Base-by-base conservation (phyloP, 2,329 filamentous ascomycete genomes). In the Trichoderma arundinaceum region DNA sequence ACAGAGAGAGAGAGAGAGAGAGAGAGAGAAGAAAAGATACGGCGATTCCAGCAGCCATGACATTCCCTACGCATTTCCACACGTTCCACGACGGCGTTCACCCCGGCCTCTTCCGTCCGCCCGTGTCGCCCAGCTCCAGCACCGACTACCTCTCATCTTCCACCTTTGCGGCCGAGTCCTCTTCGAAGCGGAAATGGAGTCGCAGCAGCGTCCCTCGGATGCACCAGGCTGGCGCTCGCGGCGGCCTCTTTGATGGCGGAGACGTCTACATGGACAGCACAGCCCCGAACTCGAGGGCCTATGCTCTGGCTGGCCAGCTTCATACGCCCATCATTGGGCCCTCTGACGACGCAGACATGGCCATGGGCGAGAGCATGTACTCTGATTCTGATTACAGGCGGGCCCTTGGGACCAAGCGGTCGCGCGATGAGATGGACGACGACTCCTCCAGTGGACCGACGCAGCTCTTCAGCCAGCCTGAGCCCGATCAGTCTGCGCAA, bases 351-450 rank as follows among this genome's bases (percentile, higher is more conserved):
- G 70, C 73, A 56, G 76, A 75, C 13, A 70, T 74, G 28, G 59
- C 49, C 48, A 75, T 86, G 64, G 83, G 82, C 17, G 83, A 86
- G 62, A 86, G 84, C 73, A 76, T 83, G 66, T 86, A 85, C 71
- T 87, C 84, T 13, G 85, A 88, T 67, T 75, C 83, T 19, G 82
- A 86, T 70, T 87, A 86, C 71, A 78, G 85, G 52, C 80, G 80
- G 56, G 81, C 79, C 0, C 77, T 87, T 1, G 84, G 84, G 0
- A 81, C 84, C 0, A 83, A 82, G 68, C 75, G 78, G 43, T 67
- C 73, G 1, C 75, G 76, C 44, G 59, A 77, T 7, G 79, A 80
- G 7, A 49, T 74, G 17, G 79, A 82, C 5, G 69, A 74, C 7
- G 73, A 75, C 13, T 69, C 74, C 7, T 68, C 71, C 12, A 71